A percentile compares a stretch with the other conserved stretches of the same genome.
phyloP scores from a whole-genome alignment of 192 early-diverging fungal genomes.

The Backusella tarrabulga region DNA sequence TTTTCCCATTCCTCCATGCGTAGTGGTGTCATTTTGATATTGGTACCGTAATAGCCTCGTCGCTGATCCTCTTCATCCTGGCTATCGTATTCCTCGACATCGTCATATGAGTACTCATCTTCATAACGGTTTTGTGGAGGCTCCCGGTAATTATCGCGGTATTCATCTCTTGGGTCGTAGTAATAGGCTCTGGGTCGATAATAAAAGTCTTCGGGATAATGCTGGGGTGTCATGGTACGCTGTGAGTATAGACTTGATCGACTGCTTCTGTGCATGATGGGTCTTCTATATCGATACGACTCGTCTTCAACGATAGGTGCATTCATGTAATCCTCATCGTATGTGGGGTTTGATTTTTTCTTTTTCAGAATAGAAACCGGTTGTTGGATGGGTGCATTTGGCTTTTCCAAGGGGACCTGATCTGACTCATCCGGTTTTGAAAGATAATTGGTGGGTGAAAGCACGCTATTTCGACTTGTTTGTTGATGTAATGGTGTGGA shows the following conservation, averaged over 20 bases:
- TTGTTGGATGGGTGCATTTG: background rate
- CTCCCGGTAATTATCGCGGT: background rate
- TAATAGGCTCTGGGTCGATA: background rate
- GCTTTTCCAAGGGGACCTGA: background rate
- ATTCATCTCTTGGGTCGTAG: background rate
- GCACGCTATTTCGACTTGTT: background rate
- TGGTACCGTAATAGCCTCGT: background rate
- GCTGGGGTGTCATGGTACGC: background rate
- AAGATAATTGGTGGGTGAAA: background rate
- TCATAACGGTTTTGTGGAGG: background rate
- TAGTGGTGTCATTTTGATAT: background rate
- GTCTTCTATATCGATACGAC: background rate
- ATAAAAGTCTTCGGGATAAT: background rate
- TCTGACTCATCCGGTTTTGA: background rate
- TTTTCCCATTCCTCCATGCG: conserved; percentile 11
- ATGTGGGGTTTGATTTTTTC: background rate
- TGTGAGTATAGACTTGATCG: background rate
- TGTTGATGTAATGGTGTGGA: background rate
- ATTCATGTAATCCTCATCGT: background rate
- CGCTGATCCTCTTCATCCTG: background rate
- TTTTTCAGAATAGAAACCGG: conserved; percentile 16
- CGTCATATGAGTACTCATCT: background rate
- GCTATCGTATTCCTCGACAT: background rate
- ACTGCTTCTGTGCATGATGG: background rate
- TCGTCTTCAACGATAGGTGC: background rate